Base-by-base conservation (phyloP, 2,329 filamentous ascomycete species). In the Aspergillus melleus region DNA sequence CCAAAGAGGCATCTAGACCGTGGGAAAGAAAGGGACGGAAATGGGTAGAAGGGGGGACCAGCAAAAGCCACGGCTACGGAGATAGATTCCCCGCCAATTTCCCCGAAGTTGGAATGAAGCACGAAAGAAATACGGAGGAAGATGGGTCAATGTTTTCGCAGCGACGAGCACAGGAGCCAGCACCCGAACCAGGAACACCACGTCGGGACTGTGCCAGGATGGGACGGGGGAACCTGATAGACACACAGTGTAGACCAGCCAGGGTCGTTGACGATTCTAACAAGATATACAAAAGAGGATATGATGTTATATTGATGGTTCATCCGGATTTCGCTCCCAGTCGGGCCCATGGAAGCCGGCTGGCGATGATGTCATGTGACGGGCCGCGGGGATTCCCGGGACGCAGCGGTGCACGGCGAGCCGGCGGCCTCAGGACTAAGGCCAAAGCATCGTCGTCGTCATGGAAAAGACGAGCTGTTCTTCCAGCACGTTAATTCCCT, bases 81-180 rank as follows among this genome's bases (percentile, higher is more conserved):
- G 60, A 49, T 52, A 55, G 49, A 49, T 52, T 61, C 57, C 58
- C 65, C 64, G 64, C 61, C 62, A 53, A 57, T 57, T 64, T 60
- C 57, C 49, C 64, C 64, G 66, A 64, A 57, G 51, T 56, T 62
- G 52, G 54, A 22, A 60, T 64, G 61, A 63, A 61, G 60, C 60
- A 69, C 66, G 68, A 70, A 70, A 69, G 68, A 68, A 66, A 64
- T 57, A 67, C 68, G 68, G 68, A 68, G 58, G 57, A 51, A 50
- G 57, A 54, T 57, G 61, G 61, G 51, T 61, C 55, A 62, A 60
- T 57, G 20, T 61, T 64, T 62, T 63, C 52, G 59, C 47, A 61
- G 44, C 20, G 52, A 36, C 32, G 11, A 36, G 32, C 32, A 36
- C 32, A 36, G 30, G 39, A 49, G 32, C 42, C 32, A 49, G 49